phyloP scores from a whole-genome alignment of 352 stramenopile genomes.

The Phytophthora aleatoria region DNA sequence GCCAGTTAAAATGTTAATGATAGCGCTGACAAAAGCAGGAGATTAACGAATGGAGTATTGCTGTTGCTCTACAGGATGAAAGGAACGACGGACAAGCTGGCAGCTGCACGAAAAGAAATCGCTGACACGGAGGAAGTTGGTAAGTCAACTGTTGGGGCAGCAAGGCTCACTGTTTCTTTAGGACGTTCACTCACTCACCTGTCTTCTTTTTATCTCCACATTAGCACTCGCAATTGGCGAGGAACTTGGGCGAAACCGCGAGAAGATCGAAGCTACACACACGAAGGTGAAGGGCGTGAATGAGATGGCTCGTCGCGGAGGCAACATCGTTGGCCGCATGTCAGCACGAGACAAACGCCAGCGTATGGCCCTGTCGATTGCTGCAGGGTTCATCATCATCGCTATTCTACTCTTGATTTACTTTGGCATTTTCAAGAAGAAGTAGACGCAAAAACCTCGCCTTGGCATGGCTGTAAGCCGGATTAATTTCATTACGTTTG shows the following conservation, averaged over 20 bases:
- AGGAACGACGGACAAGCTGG: slow-evolving; percentile 80
- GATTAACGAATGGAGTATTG: background rate
- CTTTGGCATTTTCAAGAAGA: slow-evolving; percentile 91
- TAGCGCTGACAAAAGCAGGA: background rate
- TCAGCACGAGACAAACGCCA: slow-evolving; percentile 85
- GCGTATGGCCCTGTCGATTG: slow-evolving; percentile 66
- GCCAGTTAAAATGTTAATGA: background rate
- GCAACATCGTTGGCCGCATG: slow-evolving; percentile 87
- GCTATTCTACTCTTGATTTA: slow-evolving; percentile 89
- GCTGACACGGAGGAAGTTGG: slow-evolving; percentile 88
- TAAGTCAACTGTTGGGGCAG: slow-evolving; percentile 29
- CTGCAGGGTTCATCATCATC: slow-evolving; percentile 79
- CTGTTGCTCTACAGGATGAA: slow-evolving; percentile 65
- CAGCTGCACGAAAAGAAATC: slow-evolving; percentile 79
- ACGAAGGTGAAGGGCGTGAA: slow-evolving; percentile 86
- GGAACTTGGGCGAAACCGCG: slow-evolving; percentile 81
- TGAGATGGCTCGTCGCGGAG: slow-evolving; percentile 81
- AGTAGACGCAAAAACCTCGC: slow-evolving; percentile 23
- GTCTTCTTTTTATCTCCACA: background rate
- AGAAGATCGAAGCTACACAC: slow-evolving; percentile 86
- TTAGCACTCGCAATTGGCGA: slow-evolving; percentile 82
- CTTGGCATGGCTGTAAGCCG: slow-evolving; percentile 8
- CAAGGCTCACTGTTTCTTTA: background rate
- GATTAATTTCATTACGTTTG: slow-evolving; percentile 33
- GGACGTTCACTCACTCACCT: background rate